These are phyloP conservation scores for Leishmania braziliensis DNA, from an alignment of 208 protist species.

Conservation along the genomic window DNA sequence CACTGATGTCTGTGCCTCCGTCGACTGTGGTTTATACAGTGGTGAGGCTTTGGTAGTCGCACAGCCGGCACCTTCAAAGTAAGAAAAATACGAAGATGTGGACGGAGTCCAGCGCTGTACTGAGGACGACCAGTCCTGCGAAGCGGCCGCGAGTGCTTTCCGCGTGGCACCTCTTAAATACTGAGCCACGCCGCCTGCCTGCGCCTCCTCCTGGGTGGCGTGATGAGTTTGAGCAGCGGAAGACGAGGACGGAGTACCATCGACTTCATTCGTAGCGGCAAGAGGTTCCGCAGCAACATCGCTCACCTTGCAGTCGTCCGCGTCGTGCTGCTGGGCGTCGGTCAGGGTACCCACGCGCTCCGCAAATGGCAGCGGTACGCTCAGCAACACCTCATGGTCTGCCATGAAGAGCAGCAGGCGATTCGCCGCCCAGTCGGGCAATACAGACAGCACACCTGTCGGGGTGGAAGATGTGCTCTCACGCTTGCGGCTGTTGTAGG, in stretches of 20 bases:
- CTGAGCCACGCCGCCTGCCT: neutral
- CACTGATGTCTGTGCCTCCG: neutral
- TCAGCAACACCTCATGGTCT: conserved; percentile 38
- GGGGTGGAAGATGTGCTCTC: neutral
- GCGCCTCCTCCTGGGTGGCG: neutral
- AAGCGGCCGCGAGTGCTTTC: neutral
- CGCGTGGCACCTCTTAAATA: conserved; percentile 10
- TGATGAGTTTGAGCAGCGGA: neutral
- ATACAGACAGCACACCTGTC: conserved; percentile 12
- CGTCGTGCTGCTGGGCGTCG: conserved; percentile 1
- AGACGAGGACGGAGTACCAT: neutral
- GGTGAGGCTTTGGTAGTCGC: neutral
- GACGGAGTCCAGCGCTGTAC: conserved; percentile 13
- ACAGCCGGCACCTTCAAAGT: neutral
- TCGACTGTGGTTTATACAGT: neutral
- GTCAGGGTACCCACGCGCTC: conserved; percentile 7
- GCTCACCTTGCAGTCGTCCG: neutral
- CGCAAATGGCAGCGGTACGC: conserved; percentile 46
- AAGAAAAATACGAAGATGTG: neutral
- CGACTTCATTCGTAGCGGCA: neutral
- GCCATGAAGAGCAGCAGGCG: conserved; percentile 38
- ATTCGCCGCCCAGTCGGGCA: conserved; percentile 36
- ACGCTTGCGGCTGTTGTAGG: neutral
- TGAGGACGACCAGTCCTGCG: conserved; percentile 17
- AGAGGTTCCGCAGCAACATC: neutral